phyloP scores from a whole-genome alignment of 78 protist genomes.

The Dictyostelium capitatum region DNA sequence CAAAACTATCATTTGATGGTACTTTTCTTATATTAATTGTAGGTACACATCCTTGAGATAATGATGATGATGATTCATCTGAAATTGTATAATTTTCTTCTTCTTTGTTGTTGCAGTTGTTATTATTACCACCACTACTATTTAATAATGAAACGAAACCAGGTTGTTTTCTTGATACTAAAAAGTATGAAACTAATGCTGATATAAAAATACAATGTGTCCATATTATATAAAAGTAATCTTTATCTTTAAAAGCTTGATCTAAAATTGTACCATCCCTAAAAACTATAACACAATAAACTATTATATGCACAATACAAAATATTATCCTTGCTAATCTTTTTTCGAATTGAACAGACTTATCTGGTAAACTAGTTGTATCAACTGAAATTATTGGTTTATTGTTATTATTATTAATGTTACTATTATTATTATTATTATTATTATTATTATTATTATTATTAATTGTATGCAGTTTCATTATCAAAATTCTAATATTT shows the following conservation, averaged over 20 bases:
- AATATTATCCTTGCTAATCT: not conserved
- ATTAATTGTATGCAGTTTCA: not conserved
- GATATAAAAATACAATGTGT: slow-evolving; percentile 11
- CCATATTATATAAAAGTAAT: slow-evolving; percentile 28
- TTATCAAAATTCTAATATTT: not conserved
- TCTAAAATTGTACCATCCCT: slow-evolving; percentile 3
- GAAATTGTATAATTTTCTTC: no score
- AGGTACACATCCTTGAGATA: not conserved
- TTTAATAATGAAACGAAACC: slow-evolving; percentile 6
- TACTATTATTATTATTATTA: not conserved
- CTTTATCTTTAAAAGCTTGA: slow-evolving; percentile 15
- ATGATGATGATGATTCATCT: no score
- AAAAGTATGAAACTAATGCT: not conserved
- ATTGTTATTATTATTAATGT: not conserved
- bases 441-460: not conserved
- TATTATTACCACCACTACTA: not conserved
- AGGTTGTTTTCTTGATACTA: not conserved
- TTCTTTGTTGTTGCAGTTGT: not conserved
- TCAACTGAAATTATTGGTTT: not conserved
- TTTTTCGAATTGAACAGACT: not conserved
- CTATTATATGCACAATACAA: not conserved
- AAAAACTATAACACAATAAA: not conserved
- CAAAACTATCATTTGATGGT: not conserved
- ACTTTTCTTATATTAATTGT: slow-evolving; percentile 1
- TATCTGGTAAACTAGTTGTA: not conserved